Conservation (phyloP, 441 rosid genomes). For the Gossypium schwendimanii region DNA sequence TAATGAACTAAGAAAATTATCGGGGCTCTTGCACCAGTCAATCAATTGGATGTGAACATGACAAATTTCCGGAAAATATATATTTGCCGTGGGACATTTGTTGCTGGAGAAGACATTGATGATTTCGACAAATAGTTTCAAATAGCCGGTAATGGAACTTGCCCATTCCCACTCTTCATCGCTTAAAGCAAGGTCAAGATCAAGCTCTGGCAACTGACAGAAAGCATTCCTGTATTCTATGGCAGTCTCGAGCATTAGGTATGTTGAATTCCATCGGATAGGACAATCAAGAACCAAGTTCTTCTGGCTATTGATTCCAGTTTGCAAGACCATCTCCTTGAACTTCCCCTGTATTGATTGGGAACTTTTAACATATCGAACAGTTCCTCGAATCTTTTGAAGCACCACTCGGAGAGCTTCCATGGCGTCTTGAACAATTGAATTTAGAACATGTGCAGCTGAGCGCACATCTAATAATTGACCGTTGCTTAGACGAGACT, state of each 20-base stretch:
- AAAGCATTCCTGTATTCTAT: constrained; percentile 56
- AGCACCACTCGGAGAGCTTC: constrained; percentile 53
- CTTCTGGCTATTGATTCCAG: constrained; percentile 53
- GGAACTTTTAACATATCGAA: constrained; percentile 73
- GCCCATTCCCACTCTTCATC: constrained; percentile 80
- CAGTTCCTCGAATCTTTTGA: constrained; percentile 62
- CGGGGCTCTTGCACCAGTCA: constrained; percentile 81
- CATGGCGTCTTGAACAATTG: constrained; percentile 57
- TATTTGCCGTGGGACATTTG: constrained; percentile 65
- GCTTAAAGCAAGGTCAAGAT: constrained; percentile 47
- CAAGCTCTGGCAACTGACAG: constrained; percentile 56
- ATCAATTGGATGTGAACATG: constrained; percentile 75
- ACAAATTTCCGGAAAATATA: constrained; percentile 79
- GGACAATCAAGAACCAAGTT: constrained; percentile 58
- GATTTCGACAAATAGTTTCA: constrained; percentile 58
- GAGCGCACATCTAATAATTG: constrained; percentile 70
- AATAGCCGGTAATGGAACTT: constrained; percentile 44
- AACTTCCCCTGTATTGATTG: constrained; percentile 56
- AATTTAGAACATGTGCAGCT: constrained; percentile 55
- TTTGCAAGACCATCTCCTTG: constrained; percentile 59
- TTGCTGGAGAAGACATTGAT: constrained; percentile 45
- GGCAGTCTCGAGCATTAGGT: constrained; percentile 65
- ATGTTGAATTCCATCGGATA: constrained; percentile 64
- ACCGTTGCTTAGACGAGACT: constrained; percentile 47
- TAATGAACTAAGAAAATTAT: constrained; percentile 51